Percentiles rank a stretch among this genome's conserved stretches.
These are phyloP conservation scores for Fusarium equiseti DNA, from an alignment of 2,329 filamentous ascomycete species.

Conservation along the genomic window DNA sequence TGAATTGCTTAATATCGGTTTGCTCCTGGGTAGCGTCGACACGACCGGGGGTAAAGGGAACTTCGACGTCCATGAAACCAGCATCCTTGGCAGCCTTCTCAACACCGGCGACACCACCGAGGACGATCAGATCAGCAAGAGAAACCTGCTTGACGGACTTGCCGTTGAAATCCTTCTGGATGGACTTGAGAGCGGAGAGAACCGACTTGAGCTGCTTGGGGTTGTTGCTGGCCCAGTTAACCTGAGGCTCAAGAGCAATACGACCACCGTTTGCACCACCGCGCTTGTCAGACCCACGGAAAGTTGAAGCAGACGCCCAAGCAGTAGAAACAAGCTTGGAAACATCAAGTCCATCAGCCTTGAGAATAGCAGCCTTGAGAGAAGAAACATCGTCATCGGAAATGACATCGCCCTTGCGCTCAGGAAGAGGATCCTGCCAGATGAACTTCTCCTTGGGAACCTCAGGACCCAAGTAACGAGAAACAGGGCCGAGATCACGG, in stretches of 20 bases:
- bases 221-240: constrained; percentile 81
- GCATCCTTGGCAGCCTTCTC: constrained; percentile 74
- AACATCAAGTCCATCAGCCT: constrained; percentile 66
- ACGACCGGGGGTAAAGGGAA: constrained; percentile 80
- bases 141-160: constrained; percentile 74
- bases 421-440: constrained; percentile 81
- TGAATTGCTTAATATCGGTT: constrained; percentile 75
- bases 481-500: constrained; percentile 79
- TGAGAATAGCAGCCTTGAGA: constrained; percentile 77
- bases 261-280: constrained; percentile 85
- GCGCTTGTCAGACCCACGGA: constrained; percentile 82
- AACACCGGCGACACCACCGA: constrained; percentile 76
- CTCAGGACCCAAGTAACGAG: constrained; percentile 80
- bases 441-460: constrained; percentile 75
- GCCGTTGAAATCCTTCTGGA: constrained; percentile 76
- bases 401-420: constrained; percentile 67
- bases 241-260: constrained; percentile 79
- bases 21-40: constrained; percentile 78
- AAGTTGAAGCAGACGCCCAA: constrained; percentile 78
- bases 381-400: constrained; percentile 71
- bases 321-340: constrained; percentile 74
- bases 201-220: constrained; percentile 73
- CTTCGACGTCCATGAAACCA: constrained; percentile 60
- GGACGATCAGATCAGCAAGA: constrained; percentile 81
- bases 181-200: constrained; percentile 69